phyloP scores from a whole-genome alignment of 208 protist species.

The Naegleria gruberi region DNA sequence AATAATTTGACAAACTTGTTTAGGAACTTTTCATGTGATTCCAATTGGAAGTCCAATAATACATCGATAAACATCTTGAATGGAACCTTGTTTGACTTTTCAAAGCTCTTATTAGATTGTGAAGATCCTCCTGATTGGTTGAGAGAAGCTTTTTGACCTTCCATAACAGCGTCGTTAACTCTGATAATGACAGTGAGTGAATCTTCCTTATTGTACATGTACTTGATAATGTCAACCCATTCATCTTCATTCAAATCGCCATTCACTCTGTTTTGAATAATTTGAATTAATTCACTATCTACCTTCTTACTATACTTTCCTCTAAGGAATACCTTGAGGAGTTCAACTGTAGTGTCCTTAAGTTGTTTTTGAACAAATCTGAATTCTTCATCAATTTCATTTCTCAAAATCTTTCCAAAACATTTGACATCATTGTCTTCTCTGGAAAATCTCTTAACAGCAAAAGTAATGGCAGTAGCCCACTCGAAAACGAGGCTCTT shows the following conservation, averaged over 20 bases:
- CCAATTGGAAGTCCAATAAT: slow-evolving; percentile 74
- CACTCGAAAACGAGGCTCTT: slow-evolving; percentile 67
- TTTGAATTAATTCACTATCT: slow-evolving; percentile 42
- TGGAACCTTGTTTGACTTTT: slow-evolving; percentile 32
- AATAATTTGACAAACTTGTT: slow-evolving; percentile 60
- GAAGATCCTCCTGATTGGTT: neutral
- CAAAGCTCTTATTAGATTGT: neutral
- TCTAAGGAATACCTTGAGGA: slow-evolving; percentile 60
- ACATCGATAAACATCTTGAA: slow-evolving; percentile 61
- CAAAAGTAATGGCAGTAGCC: slow-evolving; percentile 52
- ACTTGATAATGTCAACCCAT: slow-evolving; percentile 66
- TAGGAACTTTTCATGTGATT: slow-evolving; percentile 72
- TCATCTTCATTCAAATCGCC: slow-evolving; percentile 55
- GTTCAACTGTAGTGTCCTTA: slow-evolving; percentile 64
- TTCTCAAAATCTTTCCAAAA: slow-evolving; percentile 75
- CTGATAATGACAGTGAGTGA: slow-evolving; percentile 51
- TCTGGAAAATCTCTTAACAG: neutral
- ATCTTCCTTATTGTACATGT: slow-evolving; percentile 74
- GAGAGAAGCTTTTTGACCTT: neutral
- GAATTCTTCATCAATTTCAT: slow-evolving; percentile 82
- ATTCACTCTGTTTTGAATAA: slow-evolving; percentile 50
- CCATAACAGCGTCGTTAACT: slow-evolving; percentile 47
- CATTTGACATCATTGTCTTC: slow-evolving; percentile 70
- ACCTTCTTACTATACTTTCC: slow-evolving; percentile 36
- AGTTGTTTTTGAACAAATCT: slow-evolving; percentile 70